phyloP scores from a whole-genome alignment of 2,329 filamentous ascomycete genomes.

The Apiospora sp. region DNA sequence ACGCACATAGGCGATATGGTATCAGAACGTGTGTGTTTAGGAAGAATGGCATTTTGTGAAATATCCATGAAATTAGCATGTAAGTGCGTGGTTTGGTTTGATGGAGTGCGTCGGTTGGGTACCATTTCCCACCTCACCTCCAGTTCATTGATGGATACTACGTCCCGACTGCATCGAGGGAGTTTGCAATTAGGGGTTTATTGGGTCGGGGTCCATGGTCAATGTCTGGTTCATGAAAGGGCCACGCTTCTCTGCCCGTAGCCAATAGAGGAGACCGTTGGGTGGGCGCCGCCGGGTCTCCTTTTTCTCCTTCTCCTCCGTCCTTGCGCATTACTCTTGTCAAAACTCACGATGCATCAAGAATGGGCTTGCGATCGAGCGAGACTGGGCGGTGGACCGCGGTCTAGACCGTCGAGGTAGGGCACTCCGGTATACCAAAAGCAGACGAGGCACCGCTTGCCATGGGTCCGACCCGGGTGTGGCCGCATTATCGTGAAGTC shows the following conservation, averaged over 20 bases:
- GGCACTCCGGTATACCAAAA: constrained; percentile 25
- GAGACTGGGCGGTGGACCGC: constrained; percentile 11
- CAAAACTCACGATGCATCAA: constrained; percentile 14
- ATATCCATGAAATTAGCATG: not conserved
- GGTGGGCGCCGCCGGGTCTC: not conserved
- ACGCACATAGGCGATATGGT: not conserved
- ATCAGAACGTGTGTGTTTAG: not conserved
- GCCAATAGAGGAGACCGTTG: constrained; percentile 9
- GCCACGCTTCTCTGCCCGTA: not conserved
- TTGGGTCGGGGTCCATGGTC: not conserved
- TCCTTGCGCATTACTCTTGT: not conserved
- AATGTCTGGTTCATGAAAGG: constrained; percentile 10
- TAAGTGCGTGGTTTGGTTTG: not conserved
- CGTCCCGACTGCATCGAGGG: not conserved
- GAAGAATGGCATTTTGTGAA: constrained; percentile 3
- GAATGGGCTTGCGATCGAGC: not conserved
- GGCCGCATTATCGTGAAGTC: constrained; percentile 25
- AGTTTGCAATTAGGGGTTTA: constrained; percentile 6
- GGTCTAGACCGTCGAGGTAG: constrained; percentile 23
- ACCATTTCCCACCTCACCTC: not conserved
- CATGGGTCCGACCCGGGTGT: constrained; percentile 23
- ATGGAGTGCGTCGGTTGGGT: not conserved
- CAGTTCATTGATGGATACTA: not conserved
- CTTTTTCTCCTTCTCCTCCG: not conserved
- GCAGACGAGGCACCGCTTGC: constrained; percentile 18